These are phyloP conservation scores for Penicillium nucicola DNA, from an alignment of 495 filamentous ascomycete genomes.

Conservation along the genomic window DNA sequence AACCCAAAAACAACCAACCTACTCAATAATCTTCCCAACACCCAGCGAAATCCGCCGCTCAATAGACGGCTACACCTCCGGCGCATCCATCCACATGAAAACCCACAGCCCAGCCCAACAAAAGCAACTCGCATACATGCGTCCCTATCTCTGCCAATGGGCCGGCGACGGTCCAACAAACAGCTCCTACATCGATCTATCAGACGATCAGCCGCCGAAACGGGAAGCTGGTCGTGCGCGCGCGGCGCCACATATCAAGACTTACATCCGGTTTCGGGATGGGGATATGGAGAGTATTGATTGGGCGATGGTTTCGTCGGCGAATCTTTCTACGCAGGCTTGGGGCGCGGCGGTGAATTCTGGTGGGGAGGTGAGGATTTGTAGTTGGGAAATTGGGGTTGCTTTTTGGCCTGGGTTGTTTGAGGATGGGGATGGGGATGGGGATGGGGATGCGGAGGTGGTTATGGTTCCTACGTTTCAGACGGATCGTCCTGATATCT, in stretches of 20 bases:
- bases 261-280: conserved; percentile 71
- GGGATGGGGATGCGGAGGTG: conserved; percentile 18
- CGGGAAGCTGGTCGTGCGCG: conserved; percentile 60
- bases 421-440: conserved; percentile 1
- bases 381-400: conserved; percentile 84
- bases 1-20: conserved; percentile 22
- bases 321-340: conserved; percentile 85
- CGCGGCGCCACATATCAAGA: conserved; percentile 92
- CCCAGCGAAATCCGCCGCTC: conserved; percentile 72
- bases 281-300: conserved; percentile 54
- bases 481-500: conserved; percentile 51
- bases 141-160: conserved; percentile 72
- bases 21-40: conserved; percentile 77
- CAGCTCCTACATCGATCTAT: conserved; percentile 11
- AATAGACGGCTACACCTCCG: conserved; percentile 74
- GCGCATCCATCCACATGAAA: conserved; percentile 80
- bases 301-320: conserved; percentile 84
- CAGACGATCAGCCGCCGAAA: conserved; percentile 2
- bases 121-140: conserved; percentile 73
- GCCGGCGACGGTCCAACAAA: conserved; percentile 36
- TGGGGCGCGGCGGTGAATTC: conserved; percentile 67
- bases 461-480: conserved; percentile 70
- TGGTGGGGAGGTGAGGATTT: conserved; percentile 61
- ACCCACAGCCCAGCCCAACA: conserved; percentile 62
- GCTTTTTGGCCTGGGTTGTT: conserved; percentile 79